Evolutionary conservation across 208 protist species (phyloP).

Genomic region (Leishmania tarentolae): DNA sequence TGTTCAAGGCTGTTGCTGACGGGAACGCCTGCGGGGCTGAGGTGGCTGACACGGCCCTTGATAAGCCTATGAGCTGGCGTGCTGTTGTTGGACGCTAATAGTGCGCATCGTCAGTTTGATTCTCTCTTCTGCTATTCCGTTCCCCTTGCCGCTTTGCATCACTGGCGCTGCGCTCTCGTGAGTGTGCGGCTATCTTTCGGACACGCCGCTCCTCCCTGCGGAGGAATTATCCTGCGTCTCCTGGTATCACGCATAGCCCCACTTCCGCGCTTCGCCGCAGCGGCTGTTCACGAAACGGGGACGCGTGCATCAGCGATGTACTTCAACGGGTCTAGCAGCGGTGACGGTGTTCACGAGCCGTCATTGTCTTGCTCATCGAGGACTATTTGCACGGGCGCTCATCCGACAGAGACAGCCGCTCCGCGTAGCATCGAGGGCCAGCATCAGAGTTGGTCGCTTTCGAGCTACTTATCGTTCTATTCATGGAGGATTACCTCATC

Average conservation of each 20-base stretch:
- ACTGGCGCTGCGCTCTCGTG: not conserved
- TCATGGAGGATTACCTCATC: not conserved
- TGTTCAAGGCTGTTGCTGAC: not conserved
- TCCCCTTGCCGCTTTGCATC: not conserved
- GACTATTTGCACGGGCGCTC: not conserved
- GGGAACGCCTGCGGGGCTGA: not conserved
- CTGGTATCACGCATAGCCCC: not conserved
- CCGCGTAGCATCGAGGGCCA: not conserved
- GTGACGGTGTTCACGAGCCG: too few species aligned
- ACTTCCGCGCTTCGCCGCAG: not conserved
- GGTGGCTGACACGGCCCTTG: not conserved
- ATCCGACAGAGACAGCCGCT: not conserved
- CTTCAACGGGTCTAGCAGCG: too few species aligned
- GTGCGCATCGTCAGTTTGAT: not conserved
- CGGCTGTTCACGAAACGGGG: not conserved
- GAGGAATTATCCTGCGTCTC: not conserved
- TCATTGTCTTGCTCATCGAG: not conserved
- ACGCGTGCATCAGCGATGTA: not conserved
- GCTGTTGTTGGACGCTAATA: not conserved
- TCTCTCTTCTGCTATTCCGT: not conserved
- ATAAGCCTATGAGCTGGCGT: not conserved
- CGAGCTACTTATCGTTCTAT: not conserved
- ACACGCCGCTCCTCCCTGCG: too few species aligned
- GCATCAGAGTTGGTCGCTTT: not conserved
- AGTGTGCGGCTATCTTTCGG: too few species aligned